A percentile compares a stretch with the other conserved stretches of the same genome.
Evolutionary conservation across 768 basidiomycete species (phyloP).

Genomic region (Mycena alexandri): DNA sequence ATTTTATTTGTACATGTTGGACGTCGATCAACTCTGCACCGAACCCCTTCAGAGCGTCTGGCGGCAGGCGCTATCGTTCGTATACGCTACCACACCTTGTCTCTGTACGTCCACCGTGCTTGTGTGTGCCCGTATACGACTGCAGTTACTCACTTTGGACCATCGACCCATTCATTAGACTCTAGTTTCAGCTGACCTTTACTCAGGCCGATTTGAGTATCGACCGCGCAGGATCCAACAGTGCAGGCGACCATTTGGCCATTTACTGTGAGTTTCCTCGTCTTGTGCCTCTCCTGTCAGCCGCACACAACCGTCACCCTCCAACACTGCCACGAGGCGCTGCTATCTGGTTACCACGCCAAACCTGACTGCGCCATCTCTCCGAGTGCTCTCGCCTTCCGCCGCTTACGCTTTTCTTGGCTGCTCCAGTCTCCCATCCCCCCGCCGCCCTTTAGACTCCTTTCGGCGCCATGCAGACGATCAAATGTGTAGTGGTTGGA

Average conservation of each 20-base stretch:
- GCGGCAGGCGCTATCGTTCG: conserved; percentile 50
- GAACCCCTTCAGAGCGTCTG: conserved; percentile 50
- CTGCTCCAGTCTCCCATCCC: conserved; percentile 26
- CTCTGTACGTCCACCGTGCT: conserved; percentile 39
- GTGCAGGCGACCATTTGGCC: conserved; percentile 38
- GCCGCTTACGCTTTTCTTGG: conserved; percentile 21
- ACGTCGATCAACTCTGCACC: conserved; percentile 57
- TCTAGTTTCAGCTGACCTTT: conserved; percentile 44
- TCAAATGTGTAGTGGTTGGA: conserved; percentile 97
- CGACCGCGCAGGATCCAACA: conserved; percentile 44
- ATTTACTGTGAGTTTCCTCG: conserved; percentile 38
- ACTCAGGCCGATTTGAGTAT: conserved; percentile 47
- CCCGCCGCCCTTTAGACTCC: conserved; percentile 33
- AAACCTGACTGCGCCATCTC: conserved; percentile 5
- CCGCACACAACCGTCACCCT: conserved; percentile 25
- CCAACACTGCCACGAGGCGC: conserved; percentile 56
- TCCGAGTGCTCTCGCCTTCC: conserved; percentile 1
- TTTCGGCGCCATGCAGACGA: conserved; percentile 84
- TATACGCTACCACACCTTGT: conserved; percentile 33
- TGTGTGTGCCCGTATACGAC: neutral
- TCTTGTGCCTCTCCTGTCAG: conserved; percentile 30
- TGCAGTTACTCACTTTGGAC: conserved; percentile 31
- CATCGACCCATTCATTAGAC: conserved; percentile 30
- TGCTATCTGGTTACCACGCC: conserved; percentile 46
- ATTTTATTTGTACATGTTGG: conserved; percentile 51